Conservation (phyloP, 495 filamentous ascomycete genomes). For the Articulospora tetracladia region DNA sequence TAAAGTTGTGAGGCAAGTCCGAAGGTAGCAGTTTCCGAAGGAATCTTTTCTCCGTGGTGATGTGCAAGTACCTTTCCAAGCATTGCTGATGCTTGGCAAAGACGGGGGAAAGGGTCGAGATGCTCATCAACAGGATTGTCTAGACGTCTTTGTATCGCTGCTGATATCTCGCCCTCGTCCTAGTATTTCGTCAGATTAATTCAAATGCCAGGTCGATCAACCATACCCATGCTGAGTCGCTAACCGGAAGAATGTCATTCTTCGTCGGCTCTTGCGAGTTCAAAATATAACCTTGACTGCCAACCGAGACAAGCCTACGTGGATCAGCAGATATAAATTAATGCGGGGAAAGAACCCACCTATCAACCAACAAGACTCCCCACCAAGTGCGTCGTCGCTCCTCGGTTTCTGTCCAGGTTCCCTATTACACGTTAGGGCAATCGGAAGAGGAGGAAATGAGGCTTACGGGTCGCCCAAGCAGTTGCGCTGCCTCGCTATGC, state of each 20-base stretch:
- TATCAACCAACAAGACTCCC: slow-evolving; percentile 45
- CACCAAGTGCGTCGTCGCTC: slow-evolving; percentile 47
- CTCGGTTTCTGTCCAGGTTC: slow-evolving; percentile 46
- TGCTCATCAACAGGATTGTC: slow-evolving; percentile 18
- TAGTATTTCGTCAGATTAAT: background rate
- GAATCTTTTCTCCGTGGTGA: slow-evolving; percentile 16
- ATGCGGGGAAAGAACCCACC: slow-evolving; percentile 18
- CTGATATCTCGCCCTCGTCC: slow-evolving; percentile 18
- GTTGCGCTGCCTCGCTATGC: slow-evolving; percentile 24
- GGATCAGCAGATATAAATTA: background rate
- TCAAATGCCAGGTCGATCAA: background rate
- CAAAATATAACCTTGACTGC: slow-evolving; percentile 37
- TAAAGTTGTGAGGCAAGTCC: slow-evolving; percentile 24
- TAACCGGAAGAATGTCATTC: slow-evolving; percentile 35
- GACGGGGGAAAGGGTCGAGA: slow-evolving; percentile 32
- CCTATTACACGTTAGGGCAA: slow-evolving; percentile 12
- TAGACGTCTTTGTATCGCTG: background rate
- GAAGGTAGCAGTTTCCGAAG: slow-evolving; percentile 15
- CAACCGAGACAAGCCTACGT: slow-evolving; percentile 37
- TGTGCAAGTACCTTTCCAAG: slow-evolving; percentile 36
- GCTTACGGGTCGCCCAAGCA: slow-evolving; percentile 32
- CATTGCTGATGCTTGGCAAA: slow-evolving; percentile 38
- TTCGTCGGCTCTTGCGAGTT: slow-evolving; percentile 38
- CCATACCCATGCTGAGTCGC: slow-evolving; percentile 42
- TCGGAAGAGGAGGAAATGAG: background rate